Percentiles rank a stretch among this genome's conserved stretches.
phyloP scores from a whole-genome alignment of 352 stramenopile genomes.

The Aphanomyces stellatus region DNA sequence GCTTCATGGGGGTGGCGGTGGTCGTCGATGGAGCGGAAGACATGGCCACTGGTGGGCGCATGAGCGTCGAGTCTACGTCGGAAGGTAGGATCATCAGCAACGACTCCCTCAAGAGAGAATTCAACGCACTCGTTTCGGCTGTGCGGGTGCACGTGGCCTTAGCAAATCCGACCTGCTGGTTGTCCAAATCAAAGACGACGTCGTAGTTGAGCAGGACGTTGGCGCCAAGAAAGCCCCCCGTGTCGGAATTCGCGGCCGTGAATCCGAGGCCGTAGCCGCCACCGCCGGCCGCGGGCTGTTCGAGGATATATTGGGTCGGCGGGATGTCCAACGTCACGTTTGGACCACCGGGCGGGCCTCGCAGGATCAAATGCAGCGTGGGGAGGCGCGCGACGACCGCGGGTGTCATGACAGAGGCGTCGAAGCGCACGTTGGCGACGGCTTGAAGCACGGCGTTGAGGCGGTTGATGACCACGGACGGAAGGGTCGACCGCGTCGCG shows the following conservation, averaged over 20 bases:
- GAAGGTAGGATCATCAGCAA: no score
- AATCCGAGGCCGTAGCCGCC: no score
- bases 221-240: no score
- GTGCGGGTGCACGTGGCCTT: constrained; percentile 44
- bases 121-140: constrained; percentile 10
- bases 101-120: no score
- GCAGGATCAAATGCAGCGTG: no score
- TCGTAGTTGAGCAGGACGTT: constrained; percentile 77
- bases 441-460: background rate
- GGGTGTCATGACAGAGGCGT: background rate
- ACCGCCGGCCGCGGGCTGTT: no score
- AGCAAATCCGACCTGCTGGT: constrained; percentile 63
- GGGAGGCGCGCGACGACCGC: background rate
- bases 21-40: background rate
- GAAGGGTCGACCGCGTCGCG: constrained; percentile 26
- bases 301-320: constrained; percentile 21
- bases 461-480: background rate
- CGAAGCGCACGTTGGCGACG: background rate
- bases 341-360: no score
- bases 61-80: no score
- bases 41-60: no score
- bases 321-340: no score
- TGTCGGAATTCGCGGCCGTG: no score
- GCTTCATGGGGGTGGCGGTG: no score
- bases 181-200: constrained; percentile 66